Evolutionary conservation across 768 basidiomycete genomes (phyloP).

Genomic region (Phaffia australis): DNA sequence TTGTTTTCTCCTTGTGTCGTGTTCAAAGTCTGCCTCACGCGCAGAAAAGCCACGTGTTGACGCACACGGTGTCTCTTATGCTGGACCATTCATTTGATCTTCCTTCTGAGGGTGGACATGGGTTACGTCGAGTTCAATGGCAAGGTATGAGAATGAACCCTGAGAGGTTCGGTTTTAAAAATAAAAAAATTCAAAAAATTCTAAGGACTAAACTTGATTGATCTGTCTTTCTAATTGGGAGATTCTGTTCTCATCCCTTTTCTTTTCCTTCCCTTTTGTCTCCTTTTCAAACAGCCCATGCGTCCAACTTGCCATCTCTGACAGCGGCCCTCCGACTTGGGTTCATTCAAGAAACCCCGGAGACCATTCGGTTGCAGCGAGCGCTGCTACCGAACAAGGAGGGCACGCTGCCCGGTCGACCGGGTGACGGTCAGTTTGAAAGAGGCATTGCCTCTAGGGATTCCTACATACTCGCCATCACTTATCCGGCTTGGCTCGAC

Average conservation of each 20-base stretch:
- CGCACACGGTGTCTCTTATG: slow-evolving; percentile 20
- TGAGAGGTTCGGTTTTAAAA: too few species aligned
- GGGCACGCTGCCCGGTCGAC: background rate
- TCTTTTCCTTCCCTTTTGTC: background rate
- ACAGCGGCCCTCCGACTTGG: slow-evolving; percentile 24
- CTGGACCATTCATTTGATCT: slow-evolving; percentile 13
- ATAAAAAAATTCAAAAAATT: too few species aligned
- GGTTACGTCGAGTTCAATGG: slow-evolving; percentile 21
- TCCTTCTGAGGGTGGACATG: slow-evolving; percentile 18
- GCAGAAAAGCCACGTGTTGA: slow-evolving; percentile 19
- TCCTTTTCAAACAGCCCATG: slow-evolving; percentile 4
- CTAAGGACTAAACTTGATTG: too few species aligned
- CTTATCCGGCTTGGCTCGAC: too few species aligned
- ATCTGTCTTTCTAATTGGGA: background rate
- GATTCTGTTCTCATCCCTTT: background rate
- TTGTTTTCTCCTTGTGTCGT: background rate
- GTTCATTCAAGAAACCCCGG: slow-evolving; percentile 2
- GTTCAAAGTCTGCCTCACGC: slow-evolving; percentile 2
- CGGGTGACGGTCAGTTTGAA: too few species aligned
- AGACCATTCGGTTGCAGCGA: background rate
- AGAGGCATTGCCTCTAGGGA: too few species aligned
- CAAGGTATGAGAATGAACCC: too few species aligned
- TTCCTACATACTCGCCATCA: too few species aligned
- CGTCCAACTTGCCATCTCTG: slow-evolving; percentile 16
- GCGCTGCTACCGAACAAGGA: background rate